phyloP scores from a whole-genome alignment of 352 stramenopile species.

The Thalassiosira delicatula region DNA sequence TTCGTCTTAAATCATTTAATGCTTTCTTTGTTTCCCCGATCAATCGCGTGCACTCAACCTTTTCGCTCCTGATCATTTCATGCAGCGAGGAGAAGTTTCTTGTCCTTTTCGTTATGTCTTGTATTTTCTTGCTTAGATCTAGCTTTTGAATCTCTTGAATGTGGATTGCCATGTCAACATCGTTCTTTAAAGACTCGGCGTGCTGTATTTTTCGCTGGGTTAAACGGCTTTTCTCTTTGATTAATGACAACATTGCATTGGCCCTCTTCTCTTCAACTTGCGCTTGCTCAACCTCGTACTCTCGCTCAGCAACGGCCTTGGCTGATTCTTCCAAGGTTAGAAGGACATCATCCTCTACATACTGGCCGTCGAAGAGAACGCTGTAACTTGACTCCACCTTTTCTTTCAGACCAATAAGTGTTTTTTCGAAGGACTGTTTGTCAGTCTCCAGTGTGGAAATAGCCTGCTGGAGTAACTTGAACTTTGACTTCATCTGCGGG shows the following conservation, averaged over 20 bases:
- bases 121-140: slow-evolving; percentile 46
- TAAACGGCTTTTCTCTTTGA: slow-evolving; percentile 29
- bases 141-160: slow-evolving; percentile 45
- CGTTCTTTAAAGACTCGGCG: slow-evolving; percentile 21
- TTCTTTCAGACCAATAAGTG: slow-evolving; percentile 13
- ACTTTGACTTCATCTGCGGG: slow-evolving; percentile 29
- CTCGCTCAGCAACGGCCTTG: slow-evolving; percentile 41
- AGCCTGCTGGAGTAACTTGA: slow-evolving; percentile 13
- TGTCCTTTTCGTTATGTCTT: slow-evolving; percentile 28
- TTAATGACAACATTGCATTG: slow-evolving; percentile 30
- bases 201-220: slow-evolving; percentile 43
- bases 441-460: slow-evolving; percentile 20
- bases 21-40: slow-evolving; percentile 25
- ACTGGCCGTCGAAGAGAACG: slow-evolving; percentile 30
- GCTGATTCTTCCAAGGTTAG: slow-evolving; percentile 7
- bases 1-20: slow-evolving; percentile 34
- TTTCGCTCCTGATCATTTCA: slow-evolving; percentile 46
- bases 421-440: slow-evolving; percentile 21
- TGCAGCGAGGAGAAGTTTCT: slow-evolving; percentile 26
- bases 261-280: slow-evolving; percentile 33
- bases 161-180: slow-evolving; percentile 37
- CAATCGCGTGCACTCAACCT: slow-evolving; percentile 38
- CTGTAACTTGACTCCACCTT: slow-evolving; percentile 42
- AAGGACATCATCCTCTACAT: slow-evolving; percentile 36
- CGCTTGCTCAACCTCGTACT: slow-evolving; percentile 37